Conservation (phyloP, 352 stramenopile species). For the Pythium plurisporium region DNA sequence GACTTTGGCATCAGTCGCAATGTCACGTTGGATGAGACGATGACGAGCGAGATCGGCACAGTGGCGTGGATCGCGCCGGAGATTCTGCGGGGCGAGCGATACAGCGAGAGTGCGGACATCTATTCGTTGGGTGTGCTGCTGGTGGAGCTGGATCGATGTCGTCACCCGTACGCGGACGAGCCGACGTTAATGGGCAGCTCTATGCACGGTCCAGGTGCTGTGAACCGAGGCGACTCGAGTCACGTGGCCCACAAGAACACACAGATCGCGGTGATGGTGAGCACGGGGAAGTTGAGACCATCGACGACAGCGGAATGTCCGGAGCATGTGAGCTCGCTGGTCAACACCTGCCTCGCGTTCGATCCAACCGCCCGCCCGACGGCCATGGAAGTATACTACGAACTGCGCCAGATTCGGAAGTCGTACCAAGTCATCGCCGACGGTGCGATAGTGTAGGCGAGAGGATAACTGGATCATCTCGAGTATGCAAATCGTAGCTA, state of each 20-base stretch:
- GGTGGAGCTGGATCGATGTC: conserved; percentile 8
- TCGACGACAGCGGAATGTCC: conserved; percentile 33
- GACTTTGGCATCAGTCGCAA: conserved; percentile 24
- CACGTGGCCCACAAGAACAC: background rate
- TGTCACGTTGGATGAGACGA: conserved; percentile 15
- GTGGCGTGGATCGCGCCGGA: conserved; percentile 29
- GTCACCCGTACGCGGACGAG: background rate
- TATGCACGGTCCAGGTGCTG: background rate
- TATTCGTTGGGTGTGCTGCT: conserved; percentile 32
- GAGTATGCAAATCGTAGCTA: no score
- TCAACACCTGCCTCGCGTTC: conserved; percentile 1
- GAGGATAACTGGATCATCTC: no score
- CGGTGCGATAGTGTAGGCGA: no score
- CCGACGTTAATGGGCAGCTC: background rate
- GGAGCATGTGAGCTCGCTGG: background rate
- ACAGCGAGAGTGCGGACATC: conserved; percentile 32
- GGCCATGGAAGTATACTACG: conserved; percentile 7
- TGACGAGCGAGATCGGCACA: conserved; percentile 29
- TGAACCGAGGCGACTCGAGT: no score
- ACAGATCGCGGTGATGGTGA: background rate
- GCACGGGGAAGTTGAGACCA: conserved; percentile 44
- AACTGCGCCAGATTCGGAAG: background rate
- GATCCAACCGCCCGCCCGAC: background rate
- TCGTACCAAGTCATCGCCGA: background rate
- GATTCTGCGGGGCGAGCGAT: conserved; percentile 26